Evolutionary conservation across 1,284 basidiomycete species (phyloP).

Genomic region (Ustilago sp.): DNA sequence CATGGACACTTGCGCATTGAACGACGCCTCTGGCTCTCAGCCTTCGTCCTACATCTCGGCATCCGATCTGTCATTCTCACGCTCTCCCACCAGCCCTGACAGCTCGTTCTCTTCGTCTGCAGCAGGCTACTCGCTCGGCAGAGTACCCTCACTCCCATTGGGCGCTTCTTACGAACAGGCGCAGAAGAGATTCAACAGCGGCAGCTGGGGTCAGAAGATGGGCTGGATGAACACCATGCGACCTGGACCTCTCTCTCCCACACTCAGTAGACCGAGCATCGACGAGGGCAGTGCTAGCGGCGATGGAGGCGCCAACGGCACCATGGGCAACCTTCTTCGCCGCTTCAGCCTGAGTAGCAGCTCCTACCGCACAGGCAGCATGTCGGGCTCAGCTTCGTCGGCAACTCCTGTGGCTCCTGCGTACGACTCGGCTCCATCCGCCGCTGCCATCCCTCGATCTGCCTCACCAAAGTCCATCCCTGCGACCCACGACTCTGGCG

Average conservation of each 20-base stretch:
- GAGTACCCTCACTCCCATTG: conserved; percentile 54
- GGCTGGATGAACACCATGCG: conserved; percentile 51
- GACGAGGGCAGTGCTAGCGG: conserved; percentile 31
- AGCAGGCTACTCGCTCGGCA: conserved; percentile 37
- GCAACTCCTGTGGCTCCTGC: conserved; percentile 23
- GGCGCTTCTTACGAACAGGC: conserved; percentile 52
- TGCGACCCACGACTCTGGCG: conserved; percentile 34
- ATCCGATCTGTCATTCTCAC: conserved; percentile 39
- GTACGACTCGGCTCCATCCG: conserved; percentile 21
- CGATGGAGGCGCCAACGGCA: conserved; percentile 23
- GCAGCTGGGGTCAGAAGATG: conserved; percentile 52
- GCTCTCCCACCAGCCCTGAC: conserved; percentile 36
- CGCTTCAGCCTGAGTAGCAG: conserved; percentile 54
- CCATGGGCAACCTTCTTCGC: conserved; percentile 56
- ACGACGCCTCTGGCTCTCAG: conserved; percentile 31
- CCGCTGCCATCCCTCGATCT: conserved; percentile 36
- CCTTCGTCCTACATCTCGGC: conserved; percentile 45
- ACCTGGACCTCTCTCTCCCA: conserved; percentile 43
- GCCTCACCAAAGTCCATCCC: conserved; percentile 39
- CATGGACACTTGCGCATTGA: conserved; percentile 19
- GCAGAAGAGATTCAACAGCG: conserved; percentile 57
- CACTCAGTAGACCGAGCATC: conserved; percentile 32
- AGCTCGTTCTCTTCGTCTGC: conserved; percentile 38
- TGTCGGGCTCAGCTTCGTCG: conserved; percentile 10
- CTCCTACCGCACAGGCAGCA: conserved; percentile 29